Percentiles rank a stretch among this genome's conserved stretches.
Evolutionary conservation across 1,284 basidiomycete species (phyloP).

Genomic region (Cutaneotrichosporon arboriforme): DNA sequence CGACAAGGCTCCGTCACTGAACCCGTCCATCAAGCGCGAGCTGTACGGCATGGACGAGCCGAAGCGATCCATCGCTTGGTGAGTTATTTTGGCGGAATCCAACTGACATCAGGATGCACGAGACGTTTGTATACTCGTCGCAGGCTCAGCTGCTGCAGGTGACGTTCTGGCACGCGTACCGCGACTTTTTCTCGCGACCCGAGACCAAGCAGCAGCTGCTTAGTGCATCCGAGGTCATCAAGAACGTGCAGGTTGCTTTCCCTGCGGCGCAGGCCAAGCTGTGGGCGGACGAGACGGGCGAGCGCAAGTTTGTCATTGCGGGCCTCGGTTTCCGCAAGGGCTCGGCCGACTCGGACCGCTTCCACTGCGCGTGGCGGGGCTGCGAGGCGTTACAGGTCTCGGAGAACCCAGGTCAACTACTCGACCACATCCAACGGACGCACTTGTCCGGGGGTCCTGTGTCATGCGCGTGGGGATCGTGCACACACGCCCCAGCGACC

Average conservation of each 20-base stretch:
- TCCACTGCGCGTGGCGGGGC: constrained; percentile 33
- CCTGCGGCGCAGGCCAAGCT: constrained; percentile 39
- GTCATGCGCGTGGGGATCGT: constrained; percentile 35
- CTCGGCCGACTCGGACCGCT: constrained; percentile 34
- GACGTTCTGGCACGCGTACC: constrained; percentile 47
- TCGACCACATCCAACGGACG: constrained; percentile 27
- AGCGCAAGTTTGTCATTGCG: constrained; percentile 43
- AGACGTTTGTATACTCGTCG: constrained; percentile 42
- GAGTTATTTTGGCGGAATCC: constrained; percentile 18
- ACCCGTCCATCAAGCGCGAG: constrained; percentile 22
- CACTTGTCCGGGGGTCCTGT: constrained; percentile 22
- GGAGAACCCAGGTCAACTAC: constrained; percentile 22
- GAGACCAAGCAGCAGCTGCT: constrained; percentile 35
- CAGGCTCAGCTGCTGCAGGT: constrained; percentile 41
- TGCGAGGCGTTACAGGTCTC: constrained; percentile 22
- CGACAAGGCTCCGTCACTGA: constrained; percentile 28
- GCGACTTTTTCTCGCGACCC: constrained; percentile 40
- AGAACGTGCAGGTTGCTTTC: constrained; percentile 44
- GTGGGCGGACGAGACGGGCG: constrained; percentile 31
- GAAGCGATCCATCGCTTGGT: constrained; percentile 39
- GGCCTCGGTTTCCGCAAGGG: constrained; percentile 41
- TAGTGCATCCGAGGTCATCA: constrained; percentile 46
- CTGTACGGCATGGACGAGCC: constrained; percentile 40
- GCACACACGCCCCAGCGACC: constrained; percentile 29
- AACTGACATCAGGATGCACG: constrained; percentile 41